phyloP scores from a whole-genome alignment of 805 yeast genomes.

The Lachancea cidri region DNA sequence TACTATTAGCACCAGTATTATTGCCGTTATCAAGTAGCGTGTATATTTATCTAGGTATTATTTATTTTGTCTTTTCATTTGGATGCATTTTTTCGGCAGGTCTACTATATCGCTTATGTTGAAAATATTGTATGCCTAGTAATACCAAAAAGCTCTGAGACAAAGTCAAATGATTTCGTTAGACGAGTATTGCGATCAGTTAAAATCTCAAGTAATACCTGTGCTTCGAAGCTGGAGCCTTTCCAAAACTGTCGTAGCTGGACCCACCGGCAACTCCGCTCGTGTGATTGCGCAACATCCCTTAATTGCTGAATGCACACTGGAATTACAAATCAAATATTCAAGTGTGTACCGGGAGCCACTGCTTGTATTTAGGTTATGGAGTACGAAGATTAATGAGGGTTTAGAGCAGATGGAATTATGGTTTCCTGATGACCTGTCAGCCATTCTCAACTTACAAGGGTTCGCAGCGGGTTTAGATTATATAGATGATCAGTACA shows the following conservation, averaged over 20 bases:
- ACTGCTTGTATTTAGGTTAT: slow-evolving; percentile 15
- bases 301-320: slow-evolving; percentile 1
- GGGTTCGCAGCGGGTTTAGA: slow-evolving; percentile 12
- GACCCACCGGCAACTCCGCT: background rate
- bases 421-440: slow-evolving; percentile 13
- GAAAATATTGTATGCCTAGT: too few relatives aligned
- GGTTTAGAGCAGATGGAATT: slow-evolving; percentile 4
- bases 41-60: too few relatives aligned
- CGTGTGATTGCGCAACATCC: slow-evolving; percentile 1
- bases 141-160: background rate
- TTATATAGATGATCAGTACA: slow-evolving; percentile 2
- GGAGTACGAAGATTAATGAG: slow-evolving; percentile 10
- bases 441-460: slow-evolving; percentile 6
- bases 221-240: slow-evolving; percentile 1
- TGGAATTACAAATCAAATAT: slow-evolving; percentile 20
- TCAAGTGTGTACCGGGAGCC: slow-evolving; percentile 23
- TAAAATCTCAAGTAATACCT: background rate
- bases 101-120: too few relatives aligned
- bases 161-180: background rate
- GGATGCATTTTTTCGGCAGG: too few relatives aligned
- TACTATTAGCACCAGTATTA: too few relatives aligned
- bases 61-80: background rate
- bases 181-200: background rate
- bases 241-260: background rate
- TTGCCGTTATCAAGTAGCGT: too few relatives aligned